These are phyloP conservation scores for Globisporangium mamillatum DNA, from an alignment of 352 stramenopile species.

Conservation along the genomic window DNA sequence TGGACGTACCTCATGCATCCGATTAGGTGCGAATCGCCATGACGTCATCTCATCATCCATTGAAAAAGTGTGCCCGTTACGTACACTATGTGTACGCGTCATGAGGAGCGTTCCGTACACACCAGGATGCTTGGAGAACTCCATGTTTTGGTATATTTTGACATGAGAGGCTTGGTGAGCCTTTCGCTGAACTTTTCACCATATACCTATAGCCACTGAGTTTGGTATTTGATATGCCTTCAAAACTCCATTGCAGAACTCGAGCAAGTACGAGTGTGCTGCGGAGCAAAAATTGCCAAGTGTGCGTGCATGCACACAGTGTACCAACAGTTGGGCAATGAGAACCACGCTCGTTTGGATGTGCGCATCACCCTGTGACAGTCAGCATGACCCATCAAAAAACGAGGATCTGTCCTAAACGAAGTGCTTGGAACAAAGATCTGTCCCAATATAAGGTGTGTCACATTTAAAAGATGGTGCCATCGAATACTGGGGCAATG, in stretches of 20 bases:
- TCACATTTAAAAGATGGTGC: too few relatives aligned
- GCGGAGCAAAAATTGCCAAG: background rate
- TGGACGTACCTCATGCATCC: background rate
- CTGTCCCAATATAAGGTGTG: background rate
- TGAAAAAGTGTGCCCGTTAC: background rate
- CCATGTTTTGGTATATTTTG: background rate
- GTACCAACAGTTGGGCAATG: background rate
- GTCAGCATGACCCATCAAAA: background rate
- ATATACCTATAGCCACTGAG: background rate
- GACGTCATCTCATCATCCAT: slow-evolving; percentile 16
- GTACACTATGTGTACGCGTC: background rate
- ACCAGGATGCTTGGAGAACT: background rate
- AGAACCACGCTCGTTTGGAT: background rate
- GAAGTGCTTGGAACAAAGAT: background rate
- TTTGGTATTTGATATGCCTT: background rate
- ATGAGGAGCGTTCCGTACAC: background rate
- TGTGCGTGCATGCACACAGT: background rate
- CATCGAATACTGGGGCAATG: too few relatives aligned
- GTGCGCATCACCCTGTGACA: background rate
- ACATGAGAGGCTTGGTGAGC: background rate
- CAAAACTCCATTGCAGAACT: background rate
- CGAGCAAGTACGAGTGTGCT: background rate
- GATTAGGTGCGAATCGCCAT: slow-evolving; percentile 1
- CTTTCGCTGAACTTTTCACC: background rate
- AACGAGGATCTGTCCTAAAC: background rate